Evolutionary conservation across 1,139 yeast genomes (phyloP).

Genomic region (Blastobotrys apis): DNA sequence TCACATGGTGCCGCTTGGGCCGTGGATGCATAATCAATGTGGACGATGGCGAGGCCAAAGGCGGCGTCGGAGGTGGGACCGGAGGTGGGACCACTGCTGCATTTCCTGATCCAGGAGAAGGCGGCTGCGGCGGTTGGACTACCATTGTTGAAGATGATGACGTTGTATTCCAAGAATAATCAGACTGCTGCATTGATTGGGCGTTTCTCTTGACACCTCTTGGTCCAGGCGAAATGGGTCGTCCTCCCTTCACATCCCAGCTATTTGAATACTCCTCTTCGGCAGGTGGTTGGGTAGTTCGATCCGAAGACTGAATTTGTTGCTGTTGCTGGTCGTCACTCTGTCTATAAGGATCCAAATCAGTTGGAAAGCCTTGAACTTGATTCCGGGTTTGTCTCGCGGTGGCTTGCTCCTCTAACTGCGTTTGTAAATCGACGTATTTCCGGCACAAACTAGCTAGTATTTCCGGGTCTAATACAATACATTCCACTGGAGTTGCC

Average conservation of each 20-base stretch:
- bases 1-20: slow-evolving; percentile 1
- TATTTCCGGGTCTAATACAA: slow-evolving; percentile 53
- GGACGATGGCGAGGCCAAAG: not conserved
- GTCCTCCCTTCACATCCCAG: not conserved
- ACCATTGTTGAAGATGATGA: not conserved
- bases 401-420: slow-evolving; percentile 55
- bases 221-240: not conserved
- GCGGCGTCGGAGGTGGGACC: not conserved
- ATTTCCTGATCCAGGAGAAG: not conserved
- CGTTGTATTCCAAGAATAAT: too few relatives aligned
- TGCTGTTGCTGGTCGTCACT: not conserved
- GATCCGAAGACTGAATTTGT: not conserved
- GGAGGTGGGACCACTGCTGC: not conserved
- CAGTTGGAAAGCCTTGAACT: slow-evolving; percentile 6
- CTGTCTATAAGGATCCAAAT: slow-evolving; percentile 3
- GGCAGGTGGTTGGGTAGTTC: not conserved
- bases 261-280: not conserved
- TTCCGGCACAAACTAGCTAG: slow-evolving; percentile 50
- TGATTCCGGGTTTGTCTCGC: slow-evolving; percentile 10
- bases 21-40: slow-evolving; percentile 1
- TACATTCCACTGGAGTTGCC: slow-evolving; percentile 53
- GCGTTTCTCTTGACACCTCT: slow-evolving; percentile 1
- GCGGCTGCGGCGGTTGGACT: not conserved
- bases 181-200: not conserved
- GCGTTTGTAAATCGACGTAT: slow-evolving; percentile 55